Conservation (phyloP, 345 rosid species). For the Aquilaria yunnanensis region DNA sequence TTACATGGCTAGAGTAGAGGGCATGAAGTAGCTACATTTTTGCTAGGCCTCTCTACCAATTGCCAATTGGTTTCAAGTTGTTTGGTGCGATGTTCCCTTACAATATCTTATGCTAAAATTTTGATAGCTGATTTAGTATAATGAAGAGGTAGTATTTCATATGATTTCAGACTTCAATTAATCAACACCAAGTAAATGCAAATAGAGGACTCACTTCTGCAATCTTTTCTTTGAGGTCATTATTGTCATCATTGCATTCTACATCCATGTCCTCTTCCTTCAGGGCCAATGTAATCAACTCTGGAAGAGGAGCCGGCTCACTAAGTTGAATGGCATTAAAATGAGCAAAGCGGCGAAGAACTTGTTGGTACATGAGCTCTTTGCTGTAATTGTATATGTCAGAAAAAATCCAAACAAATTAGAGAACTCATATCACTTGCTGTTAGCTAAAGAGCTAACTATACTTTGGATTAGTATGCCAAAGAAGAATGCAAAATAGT, state of each 20-base stretch:
- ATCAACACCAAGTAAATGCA: background rate
- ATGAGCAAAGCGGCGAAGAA: slow-evolving; percentile 75
- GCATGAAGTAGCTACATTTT: no score
- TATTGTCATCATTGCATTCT: slow-evolving; percentile 47
- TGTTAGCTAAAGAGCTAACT: background rate
- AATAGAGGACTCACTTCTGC: slow-evolving; percentile 55
- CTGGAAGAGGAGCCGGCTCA: slow-evolving; percentile 66
- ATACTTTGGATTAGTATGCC: no score
- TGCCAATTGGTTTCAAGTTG: no score
- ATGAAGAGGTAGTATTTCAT: no score
- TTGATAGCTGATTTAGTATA: no score
- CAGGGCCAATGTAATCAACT: slow-evolving; percentile 76
- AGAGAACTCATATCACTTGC: background rate
- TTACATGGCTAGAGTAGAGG: no score
- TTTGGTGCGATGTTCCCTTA: no score
- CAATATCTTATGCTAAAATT: no score
- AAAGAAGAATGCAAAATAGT: no score
- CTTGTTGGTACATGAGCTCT: slow-evolving; percentile 99
- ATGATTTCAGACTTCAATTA: no score
- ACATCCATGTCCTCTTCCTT: slow-evolving; percentile 79
- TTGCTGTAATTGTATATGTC: slow-evolving; percentile 45
- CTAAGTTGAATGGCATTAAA: slow-evolving; percentile 86
- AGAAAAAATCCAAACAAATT: slow-evolving; percentile 2
- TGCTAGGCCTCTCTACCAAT: no score
- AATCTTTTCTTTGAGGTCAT: slow-evolving; percentile 74